Base-by-base conservation (phyloP, 352 stramenopile genomes). In the Pythium periplocum region DNA sequence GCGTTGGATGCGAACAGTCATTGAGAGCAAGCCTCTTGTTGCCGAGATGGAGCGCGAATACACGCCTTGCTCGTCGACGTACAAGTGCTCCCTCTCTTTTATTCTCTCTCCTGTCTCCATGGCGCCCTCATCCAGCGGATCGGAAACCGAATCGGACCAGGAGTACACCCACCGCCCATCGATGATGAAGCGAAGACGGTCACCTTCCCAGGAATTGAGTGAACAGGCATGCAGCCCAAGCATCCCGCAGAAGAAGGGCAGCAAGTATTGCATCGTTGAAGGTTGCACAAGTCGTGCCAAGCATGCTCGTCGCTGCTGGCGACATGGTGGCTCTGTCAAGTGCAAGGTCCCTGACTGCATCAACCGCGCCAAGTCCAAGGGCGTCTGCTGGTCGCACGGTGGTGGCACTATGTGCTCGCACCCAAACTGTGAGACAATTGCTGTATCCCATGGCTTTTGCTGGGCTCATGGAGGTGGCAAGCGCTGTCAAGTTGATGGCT, bases 311-410 rank as follows among this genome's bases (percentile, higher is more conserved):
- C 65, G 66, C 34, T 86, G 75, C 64, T 86, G 75, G 75, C 73
- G 73, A 30, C 75, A 86, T 49, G 75, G 75, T 45, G 75, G 75
- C 17, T 83, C 62, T 48, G 69, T 83, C 41, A 66, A 69, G 37
- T 90, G 78, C 64, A 86, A 79, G 45, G 59, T 82, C 12, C 5
- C 63, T 5, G 74, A 79, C 26, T 90, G 80, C 61, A 68, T 61
- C 38, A 88, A 88, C 48, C 72, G 75, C 30, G 75, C 75, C 61
- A 86, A 86, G 75, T 81, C 69, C 47, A 78, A 81, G 50, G 70
- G 75, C 49, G 69, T 86, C 1, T 86, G 75, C 55, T 86, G 75
- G 75, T 81, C 72, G 42, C 75, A 86, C 45, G 75, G 75, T 5
- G 75, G 75, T 2, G 75, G 75, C 49, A 86, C 68, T 26, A 63